Percentiles rank a stretch among this genome's conserved stretches.
These are phyloP conservation scores for Sporothrix brunneoviolacea DNA, from an alignment of 2,329 filamentous ascomycete genomes.

Conservation along the genomic window DNA sequence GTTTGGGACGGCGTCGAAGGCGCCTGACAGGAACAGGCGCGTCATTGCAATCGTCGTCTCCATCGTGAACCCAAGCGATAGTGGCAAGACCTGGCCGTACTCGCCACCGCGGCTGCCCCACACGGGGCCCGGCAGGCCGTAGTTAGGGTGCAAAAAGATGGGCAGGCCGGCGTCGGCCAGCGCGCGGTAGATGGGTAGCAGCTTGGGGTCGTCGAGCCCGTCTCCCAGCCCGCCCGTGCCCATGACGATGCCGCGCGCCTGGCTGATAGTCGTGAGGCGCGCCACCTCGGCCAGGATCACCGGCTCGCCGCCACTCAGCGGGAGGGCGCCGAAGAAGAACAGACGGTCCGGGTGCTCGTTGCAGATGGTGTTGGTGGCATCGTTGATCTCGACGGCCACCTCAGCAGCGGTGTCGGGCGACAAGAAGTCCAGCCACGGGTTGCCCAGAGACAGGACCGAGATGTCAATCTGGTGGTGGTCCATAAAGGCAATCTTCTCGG, in stretches of 20 bases:
- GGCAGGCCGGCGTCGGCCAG: slow-evolving; percentile 56
- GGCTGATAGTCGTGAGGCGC: slow-evolving; percentile 52
- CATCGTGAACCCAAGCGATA: slow-evolving; percentile 76
- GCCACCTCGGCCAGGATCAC: slow-evolving; percentile 58
- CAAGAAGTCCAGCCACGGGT: slow-evolving; percentile 84
- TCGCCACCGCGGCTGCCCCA: slow-evolving; percentile 61
- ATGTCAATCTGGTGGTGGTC: slow-evolving; percentile 68
- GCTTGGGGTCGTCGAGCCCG: slow-evolving; percentile 65
- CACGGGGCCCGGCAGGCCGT: slow-evolving; percentile 69
- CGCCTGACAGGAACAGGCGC: slow-evolving; percentile 71
- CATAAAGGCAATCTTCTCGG: slow-evolving; percentile 77
- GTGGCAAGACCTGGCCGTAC: slow-evolving; percentile 75
- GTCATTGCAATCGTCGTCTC: slow-evolving; percentile 83
- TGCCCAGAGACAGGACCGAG: slow-evolving; percentile 76
- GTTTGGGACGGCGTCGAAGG: slow-evolving; percentile 65
- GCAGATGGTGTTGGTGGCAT: slow-evolving; percentile 67
- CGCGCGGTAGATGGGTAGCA: slow-evolving; percentile 63
- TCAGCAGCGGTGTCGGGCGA: slow-evolving; percentile 51
- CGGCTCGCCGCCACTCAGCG: slow-evolving; percentile 57
- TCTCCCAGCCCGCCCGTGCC: slow-evolving; percentile 70
- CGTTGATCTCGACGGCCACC: slow-evolving; percentile 62
- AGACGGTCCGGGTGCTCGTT: slow-evolving; percentile 54
- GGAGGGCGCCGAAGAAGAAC: slow-evolving; percentile 73
- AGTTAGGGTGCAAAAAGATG: slow-evolving; percentile 81
- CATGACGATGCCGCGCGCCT: slow-evolving; percentile 72